phyloP scores from a whole-genome alignment of 306 rosid species.

The Gillenia trifoliata region DNA sequence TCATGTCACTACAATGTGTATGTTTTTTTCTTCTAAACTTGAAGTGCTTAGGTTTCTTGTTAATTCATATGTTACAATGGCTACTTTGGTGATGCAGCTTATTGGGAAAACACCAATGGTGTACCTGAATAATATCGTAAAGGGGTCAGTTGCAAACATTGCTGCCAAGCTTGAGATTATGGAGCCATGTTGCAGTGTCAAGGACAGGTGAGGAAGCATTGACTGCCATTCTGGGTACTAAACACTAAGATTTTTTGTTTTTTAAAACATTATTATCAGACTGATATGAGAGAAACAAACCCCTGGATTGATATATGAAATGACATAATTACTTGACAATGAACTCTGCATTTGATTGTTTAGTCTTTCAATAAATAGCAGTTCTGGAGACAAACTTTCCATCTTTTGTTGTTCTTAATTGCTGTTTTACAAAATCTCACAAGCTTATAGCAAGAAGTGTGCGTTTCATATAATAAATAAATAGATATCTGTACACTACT shows the following conservation, averaged over 20 bases:
- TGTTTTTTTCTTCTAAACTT: not conserved
- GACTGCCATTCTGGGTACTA: not conserved
- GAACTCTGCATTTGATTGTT: too few relatives aligned
- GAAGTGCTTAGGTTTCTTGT: not conserved
- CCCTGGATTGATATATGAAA: not conserved
- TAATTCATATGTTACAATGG: slow-evolving; percentile 5
- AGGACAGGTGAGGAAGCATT: slow-evolving; percentile 68
- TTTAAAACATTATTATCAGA: not conserved
- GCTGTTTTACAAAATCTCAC: not conserved
- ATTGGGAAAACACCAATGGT: slow-evolving; percentile 98
- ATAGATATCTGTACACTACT: too few relatives aligned
- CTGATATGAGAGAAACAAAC: not conserved
- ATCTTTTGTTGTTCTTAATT: not conserved
- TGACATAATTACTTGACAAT: too few relatives aligned
- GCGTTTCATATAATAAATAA: too few relatives aligned
- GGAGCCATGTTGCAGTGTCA: slow-evolving; percentile 99
- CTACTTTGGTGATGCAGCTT: slow-evolving; percentile 53
- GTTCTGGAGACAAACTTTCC: not conserved
- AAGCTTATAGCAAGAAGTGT: not conserved
- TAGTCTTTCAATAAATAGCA: not conserved
- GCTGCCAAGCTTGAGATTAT: slow-evolving; percentile 99
- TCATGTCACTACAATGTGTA: not conserved
- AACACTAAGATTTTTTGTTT: not conserved
- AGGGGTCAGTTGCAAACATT: slow-evolving; percentile 81
- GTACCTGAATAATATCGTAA: slow-evolving; percentile 70